Conservation (phyloP, 2,329 filamentous ascomycete genomes). For the Tympanopsis confertula region DNA sequence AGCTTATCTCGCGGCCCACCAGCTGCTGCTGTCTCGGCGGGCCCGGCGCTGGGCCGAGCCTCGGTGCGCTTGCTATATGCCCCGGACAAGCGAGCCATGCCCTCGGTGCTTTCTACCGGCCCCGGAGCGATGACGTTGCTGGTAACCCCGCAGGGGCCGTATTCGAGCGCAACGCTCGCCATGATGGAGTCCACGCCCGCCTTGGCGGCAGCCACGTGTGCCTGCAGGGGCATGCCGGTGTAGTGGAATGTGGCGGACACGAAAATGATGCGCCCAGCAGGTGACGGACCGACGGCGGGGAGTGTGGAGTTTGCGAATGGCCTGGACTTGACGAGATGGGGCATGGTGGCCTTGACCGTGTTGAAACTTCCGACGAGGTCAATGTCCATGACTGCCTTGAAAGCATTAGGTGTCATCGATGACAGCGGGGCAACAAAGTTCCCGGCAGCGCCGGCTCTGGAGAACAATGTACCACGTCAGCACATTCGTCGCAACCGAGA, state of each 20-base stretch:
- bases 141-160: conserved; percentile 75
- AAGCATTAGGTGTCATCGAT: conserved; percentile 74
- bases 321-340: conserved; percentile 68
- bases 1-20: conserved; percentile 16
- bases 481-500: background rate
- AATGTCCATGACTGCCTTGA: conserved; percentile 93
- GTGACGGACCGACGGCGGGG: conserved; percentile 46
- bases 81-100: conserved; percentile 49
- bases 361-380: conserved; percentile 90
- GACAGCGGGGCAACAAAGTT: conserved; percentile 86
- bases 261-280: conserved; percentile 80
- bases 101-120: conserved; percentile 75
- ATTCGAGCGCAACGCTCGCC: conserved; percentile 71
- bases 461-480: background rate
- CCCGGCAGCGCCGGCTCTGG: conserved; percentile 80
- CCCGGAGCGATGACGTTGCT: conserved; percentile 85
- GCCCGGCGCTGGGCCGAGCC: too few relatives aligned
- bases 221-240: conserved; percentile 72
- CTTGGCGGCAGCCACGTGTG: conserved; percentile 86
- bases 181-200: conserved; percentile 80
- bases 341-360: conserved; percentile 82
- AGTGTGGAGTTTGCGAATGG: conserved; percentile 46
- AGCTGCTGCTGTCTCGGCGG: conserved; percentile 15
- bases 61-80: too few relatives aligned
- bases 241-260: conserved; percentile 88